These are phyloP conservation scores for Aspergillus sp. DNA, from an alignment of 2,329 filamentous ascomycete species.

Conservation along the genomic window DNA sequence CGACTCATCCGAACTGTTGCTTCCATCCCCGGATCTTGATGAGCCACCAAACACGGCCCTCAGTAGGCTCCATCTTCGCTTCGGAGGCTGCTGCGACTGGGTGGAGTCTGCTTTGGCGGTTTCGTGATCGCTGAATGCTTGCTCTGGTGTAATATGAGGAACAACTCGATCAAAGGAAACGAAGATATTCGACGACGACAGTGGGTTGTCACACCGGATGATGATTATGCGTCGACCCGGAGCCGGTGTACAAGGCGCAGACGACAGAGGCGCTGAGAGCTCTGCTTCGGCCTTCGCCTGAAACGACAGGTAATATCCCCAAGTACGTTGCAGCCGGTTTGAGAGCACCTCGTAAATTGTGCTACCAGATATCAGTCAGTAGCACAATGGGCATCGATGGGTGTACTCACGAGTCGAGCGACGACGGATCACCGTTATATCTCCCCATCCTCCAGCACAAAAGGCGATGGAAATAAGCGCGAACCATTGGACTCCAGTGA, in stretches of 20 bases:
- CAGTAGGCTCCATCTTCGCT: constrained; percentile 44
- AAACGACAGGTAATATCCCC: constrained; percentile 71
- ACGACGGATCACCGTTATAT: constrained; percentile 57
- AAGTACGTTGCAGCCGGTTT: constrained; percentile 59
- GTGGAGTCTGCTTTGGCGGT: constrained; percentile 16
- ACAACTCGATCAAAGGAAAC: constrained; percentile 56
- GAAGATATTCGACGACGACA: constrained; percentile 45
- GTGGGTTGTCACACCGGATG: constrained; percentile 65
- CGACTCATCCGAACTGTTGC: constrained; percentile 28
- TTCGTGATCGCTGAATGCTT: constrained; percentile 28
- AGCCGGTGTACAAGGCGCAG: constrained; percentile 72
- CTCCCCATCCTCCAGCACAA: constrained; percentile 82
- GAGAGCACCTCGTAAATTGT: constrained; percentile 61
- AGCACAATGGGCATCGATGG: background rate
- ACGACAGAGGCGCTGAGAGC: constrained; percentile 55
- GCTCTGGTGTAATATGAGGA: constrained; percentile 24
- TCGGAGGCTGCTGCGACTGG: constrained; percentile 17
- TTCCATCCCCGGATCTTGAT: constrained; percentile 34
- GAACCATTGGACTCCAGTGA: constrained; percentile 93
- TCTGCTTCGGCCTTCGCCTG: constrained; percentile 56
- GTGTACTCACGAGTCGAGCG: constrained; percentile 56
- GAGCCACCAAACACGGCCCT: constrained; percentile 42
- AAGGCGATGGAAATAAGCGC: constrained; percentile 83
- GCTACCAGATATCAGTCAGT: constrained; percentile 34
- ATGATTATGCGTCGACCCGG: constrained; percentile 82